phyloP scores from a whole-genome alignment of 768 basidiomycete genomes.

The Tricholoma flavovirens region DNA sequence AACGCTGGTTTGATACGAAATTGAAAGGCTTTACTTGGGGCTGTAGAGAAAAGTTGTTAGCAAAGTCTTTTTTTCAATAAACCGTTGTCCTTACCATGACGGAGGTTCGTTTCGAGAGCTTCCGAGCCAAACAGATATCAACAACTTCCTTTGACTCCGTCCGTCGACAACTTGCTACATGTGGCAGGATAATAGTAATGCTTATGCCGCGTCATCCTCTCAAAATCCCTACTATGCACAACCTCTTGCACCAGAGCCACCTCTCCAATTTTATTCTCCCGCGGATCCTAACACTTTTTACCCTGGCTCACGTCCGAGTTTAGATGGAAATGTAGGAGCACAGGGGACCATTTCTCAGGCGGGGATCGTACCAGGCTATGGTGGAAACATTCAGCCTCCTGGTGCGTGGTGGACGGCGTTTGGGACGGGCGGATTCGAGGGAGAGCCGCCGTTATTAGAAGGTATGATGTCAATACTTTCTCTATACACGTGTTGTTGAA shows the following conservation, averaged over 20 bases:
- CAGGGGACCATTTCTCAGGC: constrained; percentile 49
- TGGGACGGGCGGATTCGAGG: constrained; percentile 92
- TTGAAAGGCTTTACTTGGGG: constrained; percentile 50
- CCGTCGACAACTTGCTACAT: constrained; percentile 37
- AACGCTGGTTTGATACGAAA: not conserved
- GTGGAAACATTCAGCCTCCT: constrained; percentile 66
- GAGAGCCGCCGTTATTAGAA: constrained; percentile 92
- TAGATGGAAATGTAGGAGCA: constrained; percentile 61
- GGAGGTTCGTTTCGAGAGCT: constrained; percentile 21
- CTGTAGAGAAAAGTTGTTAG: constrained; percentile 29
- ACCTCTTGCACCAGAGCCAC: constrained; percentile 45
- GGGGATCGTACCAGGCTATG: constrained; percentile 44
- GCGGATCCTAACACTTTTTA: constrained; percentile 56
- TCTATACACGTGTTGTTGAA: not conserved
- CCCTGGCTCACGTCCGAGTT: constrained; percentile 65
- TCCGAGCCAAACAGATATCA: constrained; percentile 24
- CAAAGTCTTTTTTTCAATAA: not conserved
- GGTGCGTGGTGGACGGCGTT: constrained; percentile 95
- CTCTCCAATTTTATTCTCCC: constrained; percentile 78
- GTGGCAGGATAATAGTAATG: constrained; percentile 69
- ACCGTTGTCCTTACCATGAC: constrained; percentile 34
- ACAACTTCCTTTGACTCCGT: no score
- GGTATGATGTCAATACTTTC: constrained; percentile 42
- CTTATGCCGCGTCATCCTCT: constrained; percentile 58
- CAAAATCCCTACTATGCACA: constrained; percentile 56